phyloP scores from a whole-genome alignment of 106 monocot genomes.

The Acorus calamus region DNA sequence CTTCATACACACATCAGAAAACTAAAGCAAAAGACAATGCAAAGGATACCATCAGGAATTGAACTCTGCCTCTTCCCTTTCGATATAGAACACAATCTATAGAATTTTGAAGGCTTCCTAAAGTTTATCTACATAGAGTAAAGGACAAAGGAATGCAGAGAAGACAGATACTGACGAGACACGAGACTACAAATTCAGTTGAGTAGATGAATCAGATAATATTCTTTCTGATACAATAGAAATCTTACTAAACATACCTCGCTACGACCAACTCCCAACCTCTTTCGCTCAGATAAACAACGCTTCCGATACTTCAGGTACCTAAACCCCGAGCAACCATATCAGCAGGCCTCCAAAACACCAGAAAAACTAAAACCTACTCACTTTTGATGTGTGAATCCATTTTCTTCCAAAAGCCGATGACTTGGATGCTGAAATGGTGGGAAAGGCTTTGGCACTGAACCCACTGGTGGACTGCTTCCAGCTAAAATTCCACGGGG shows the following conservation, averaged over 20 bases:
- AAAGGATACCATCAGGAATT: not conserved
- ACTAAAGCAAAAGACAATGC: constrained; percentile 1
- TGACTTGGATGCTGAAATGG: constrained; percentile 91
- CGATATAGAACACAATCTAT: too few species aligned
- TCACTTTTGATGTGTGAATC: constrained; percentile 94
- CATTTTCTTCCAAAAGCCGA: constrained; percentile 86
- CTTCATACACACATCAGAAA: too few species aligned
- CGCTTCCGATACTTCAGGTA: constrained; percentile 78
- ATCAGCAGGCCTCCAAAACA: not conserved
- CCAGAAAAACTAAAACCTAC: constrained; percentile 5
- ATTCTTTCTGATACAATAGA: too few species aligned
- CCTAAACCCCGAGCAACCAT: constrained; percentile 23
- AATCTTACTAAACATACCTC: constrained; percentile 35
- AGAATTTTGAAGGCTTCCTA: too few species aligned
- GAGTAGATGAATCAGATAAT: too few species aligned
- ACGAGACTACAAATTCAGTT: too few species aligned
- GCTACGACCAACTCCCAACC: constrained; percentile 74
- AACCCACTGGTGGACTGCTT: constrained; percentile 69
- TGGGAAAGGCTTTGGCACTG: constrained; percentile 71
- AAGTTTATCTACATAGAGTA: not conserved
- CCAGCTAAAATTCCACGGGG: constrained; percentile 56
- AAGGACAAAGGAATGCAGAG: not conserved
- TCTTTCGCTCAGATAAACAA: constrained; percentile 85
- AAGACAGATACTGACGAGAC: too few species aligned
- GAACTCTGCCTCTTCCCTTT: too few species aligned